Evolutionary conservation across 2,329 filamentous ascomycete species (phyloP).

Genomic region (Bipolaris oryzae): DNA sequence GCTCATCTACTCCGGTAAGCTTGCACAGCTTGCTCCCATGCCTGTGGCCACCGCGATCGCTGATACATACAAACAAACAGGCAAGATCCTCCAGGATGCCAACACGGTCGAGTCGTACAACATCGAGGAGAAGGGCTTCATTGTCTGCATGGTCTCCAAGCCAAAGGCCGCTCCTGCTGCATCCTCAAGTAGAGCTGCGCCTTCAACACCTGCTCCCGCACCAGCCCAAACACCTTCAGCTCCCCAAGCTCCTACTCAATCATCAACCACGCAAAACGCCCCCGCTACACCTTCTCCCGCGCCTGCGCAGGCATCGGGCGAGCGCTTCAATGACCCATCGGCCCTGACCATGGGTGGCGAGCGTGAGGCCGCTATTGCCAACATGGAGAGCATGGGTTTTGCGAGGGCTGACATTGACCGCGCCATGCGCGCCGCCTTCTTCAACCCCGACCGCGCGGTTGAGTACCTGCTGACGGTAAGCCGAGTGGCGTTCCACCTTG

Average conservation of each 20-base stretch:
- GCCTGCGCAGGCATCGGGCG: conserved; percentile 49
- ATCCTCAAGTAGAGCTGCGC: conserved; percentile 56
- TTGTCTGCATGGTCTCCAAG: conserved; percentile 98
- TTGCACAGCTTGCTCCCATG: conserved; percentile 16
- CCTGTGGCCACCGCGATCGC: conserved; percentile 23
- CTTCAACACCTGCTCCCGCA: conserved; percentile 62
- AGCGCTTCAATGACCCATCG: conserved; percentile 71
- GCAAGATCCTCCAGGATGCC: conserved; percentile 98
- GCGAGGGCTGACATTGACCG: conserved; percentile 84
- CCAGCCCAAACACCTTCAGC: conserved; percentile 57
- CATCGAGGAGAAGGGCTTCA: conserved; percentile 99
- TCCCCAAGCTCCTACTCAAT: conserved; percentile 60
- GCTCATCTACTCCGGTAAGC: conserved; percentile 94
- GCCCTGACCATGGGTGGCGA: conserved; percentile 86
- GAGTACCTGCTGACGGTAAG: conserved; percentile 90
- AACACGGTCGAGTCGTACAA: conserved; percentile 96
- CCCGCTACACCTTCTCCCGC: conserved; percentile 59
- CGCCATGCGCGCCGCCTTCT: conserved; percentile 94
- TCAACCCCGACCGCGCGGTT: conserved; percentile 95
- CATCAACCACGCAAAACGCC: conserved; percentile 57
- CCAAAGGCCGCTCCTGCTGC: conserved; percentile 69
- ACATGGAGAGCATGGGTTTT: conserved; percentile 99
- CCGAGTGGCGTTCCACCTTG: conserved; percentile 22
- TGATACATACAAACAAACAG: conserved; percentile 58
- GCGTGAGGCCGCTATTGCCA: conserved; percentile 79